Conservation (phyloP, 305 asterid species). For the Stenogyne calaminthoides region DNA sequence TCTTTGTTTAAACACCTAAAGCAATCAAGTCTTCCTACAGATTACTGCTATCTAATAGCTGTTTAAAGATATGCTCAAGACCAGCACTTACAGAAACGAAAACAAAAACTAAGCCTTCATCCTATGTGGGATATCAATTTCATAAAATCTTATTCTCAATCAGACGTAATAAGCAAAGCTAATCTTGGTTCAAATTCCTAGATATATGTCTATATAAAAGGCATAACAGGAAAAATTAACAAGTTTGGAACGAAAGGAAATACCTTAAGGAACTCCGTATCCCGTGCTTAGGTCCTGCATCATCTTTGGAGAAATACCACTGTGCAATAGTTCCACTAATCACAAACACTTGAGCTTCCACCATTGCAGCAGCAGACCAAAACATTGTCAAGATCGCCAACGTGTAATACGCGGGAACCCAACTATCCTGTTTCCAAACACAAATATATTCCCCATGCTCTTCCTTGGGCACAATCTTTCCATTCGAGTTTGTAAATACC, state of each 20-base stretch:
- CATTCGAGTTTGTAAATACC: slow-evolving; percentile 74
- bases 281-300: slow-evolving; percentile 65
- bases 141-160: neutral
- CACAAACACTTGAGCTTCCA: slow-evolving; percentile 87
- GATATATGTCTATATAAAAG: neutral
- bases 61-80: neutral
- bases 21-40: slow-evolving; percentile 13
- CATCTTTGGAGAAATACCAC: slow-evolving; percentile 90
- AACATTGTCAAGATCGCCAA: slow-evolving; percentile 86
- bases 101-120: neutral
- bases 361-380: slow-evolving; percentile 88
- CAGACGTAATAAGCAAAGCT: slow-evolving; percentile 1
- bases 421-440: slow-evolving; percentile 84
- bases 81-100: too few species aligned
- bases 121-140: neutral
- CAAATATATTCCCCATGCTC: slow-evolving; percentile 61
- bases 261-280: slow-evolving; percentile 86
- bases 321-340: slow-evolving; percentile 89
- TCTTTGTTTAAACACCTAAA: neutral
- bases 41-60: neutral
- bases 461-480: slow-evolving; percentile 72
- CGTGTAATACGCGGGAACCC: slow-evolving; percentile 91
- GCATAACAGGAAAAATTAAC: slow-evolving; percentile 10
- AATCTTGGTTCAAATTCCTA: neutral
- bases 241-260: slow-evolving; percentile 5